Percentiles rank a stretch among this genome's conserved stretches.
These are phyloP conservation scores for Conticribra guillardii DNA, from an alignment of 108 stramenopile species.

Conservation along the genomic window DNA sequence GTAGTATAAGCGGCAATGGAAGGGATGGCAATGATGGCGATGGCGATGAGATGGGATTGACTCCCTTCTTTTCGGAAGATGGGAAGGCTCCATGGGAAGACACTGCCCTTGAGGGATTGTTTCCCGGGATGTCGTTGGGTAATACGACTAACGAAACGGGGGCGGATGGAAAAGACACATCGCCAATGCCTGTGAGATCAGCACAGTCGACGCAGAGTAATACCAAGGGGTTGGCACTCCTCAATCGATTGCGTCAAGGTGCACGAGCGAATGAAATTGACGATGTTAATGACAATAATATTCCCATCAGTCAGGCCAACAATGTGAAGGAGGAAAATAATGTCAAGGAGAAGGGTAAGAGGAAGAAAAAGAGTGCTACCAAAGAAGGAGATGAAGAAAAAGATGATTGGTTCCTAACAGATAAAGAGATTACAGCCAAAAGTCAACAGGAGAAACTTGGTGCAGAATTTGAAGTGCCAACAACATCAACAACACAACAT, in stretches of 20 bases:
- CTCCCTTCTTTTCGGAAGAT: conserved; percentile 79
- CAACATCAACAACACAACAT: neutral
- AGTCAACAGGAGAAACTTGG: conserved; percentile 61
- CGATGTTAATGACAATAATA: conserved; percentile 7
- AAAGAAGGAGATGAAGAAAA: neutral
- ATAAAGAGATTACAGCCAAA: conserved; percentile 70
- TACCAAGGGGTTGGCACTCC: conserved; percentile 57
- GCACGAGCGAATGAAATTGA: conserved; percentile 19
- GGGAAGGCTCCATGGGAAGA: conserved; percentile 88
- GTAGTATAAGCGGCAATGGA: neutral
- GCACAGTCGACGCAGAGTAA: conserved; percentile 21
- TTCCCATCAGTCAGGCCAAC: neutral
- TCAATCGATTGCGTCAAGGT: conserved; percentile 49
- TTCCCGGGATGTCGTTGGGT: conserved; percentile 3
- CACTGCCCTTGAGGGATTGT: conserved; percentile 25
- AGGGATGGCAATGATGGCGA: conserved; percentile 8
- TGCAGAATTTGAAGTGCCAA: neutral
- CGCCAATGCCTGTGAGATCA: conserved; percentile 5
- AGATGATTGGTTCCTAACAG: conserved; percentile 65
- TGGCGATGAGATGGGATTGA: conserved; percentile 50
- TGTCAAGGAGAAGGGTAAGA: neutral
- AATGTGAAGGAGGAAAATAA: neutral
- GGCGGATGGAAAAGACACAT: conserved; percentile 1
- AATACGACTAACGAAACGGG: neutral
- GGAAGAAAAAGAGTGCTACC: neutral